Percentiles rank a stretch among this genome's conserved stretches.
Conservation (phyloP, 2,329 filamentous ascomycete genomes). For the Penicillium verrucosum region DNA sequence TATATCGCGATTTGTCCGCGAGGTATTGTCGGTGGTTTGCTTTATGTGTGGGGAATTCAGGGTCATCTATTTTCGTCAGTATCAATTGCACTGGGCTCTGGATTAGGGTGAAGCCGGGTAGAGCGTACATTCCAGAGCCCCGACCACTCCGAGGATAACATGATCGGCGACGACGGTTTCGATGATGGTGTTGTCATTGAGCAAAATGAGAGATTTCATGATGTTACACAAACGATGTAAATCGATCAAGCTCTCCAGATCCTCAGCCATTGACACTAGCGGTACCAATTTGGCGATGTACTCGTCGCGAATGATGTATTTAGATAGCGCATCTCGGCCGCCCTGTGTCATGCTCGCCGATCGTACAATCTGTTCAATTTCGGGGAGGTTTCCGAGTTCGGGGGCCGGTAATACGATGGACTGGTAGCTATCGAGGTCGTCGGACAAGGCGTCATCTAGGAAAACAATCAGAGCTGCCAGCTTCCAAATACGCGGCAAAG, state of each 20-base stretch:
- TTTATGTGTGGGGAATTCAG: conserved; percentile 95
- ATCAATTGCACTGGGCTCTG: neutral
- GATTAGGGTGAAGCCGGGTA: neutral
- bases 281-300: conserved; percentile 86
- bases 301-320: conserved; percentile 78
- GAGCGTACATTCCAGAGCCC: conserved; percentile 75
- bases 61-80: conserved; percentile 61
- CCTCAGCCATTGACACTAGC: conserved; percentile 82
- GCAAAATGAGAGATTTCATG: conserved; percentile 90
- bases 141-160: conserved; percentile 85
- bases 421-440: conserved; percentile 75
- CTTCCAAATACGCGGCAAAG: conserved; percentile 22
- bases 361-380: conserved; percentile 83
- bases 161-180: conserved; percentile 90
- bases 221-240: conserved; percentile 93
- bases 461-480: conserved; percentile 3
- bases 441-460: conserved; percentile 79
- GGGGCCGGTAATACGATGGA: conserved; percentile 73
- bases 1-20: conserved; percentile 82
- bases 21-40: conserved; percentile 95
- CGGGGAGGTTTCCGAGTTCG: conserved; percentile 74
- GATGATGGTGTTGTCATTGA: conserved; percentile 93
- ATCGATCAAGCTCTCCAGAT: conserved; percentile 81
- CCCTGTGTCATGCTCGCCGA: conserved; percentile 68
- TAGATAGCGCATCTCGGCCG: conserved; percentile 81